Evolutionary conservation across 2,329 filamentous ascomycete genomes (phyloP).

Genomic region (Colletotrichum abscissum): DNA sequence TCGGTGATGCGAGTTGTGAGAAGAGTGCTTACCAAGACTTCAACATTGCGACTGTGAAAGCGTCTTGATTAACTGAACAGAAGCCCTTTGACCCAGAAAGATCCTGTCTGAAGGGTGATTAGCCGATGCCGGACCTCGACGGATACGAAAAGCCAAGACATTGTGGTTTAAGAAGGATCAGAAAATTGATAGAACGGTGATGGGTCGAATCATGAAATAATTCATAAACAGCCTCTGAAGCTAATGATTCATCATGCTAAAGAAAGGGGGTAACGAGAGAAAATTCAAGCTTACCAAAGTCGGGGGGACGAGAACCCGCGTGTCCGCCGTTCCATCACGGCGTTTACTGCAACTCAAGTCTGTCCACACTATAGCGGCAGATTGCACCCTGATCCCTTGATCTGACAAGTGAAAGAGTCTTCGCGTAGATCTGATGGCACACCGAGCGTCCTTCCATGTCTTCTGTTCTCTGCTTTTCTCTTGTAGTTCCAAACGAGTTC

Average conservation of each 20-base stretch:
- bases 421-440: too few relatives aligned
- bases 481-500: too few relatives aligned
- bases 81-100: too few relatives aligned
- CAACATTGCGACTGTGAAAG: too few relatives aligned
- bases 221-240: constrained; percentile 63
- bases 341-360: too few relatives aligned
- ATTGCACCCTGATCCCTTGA: too few relatives aligned
- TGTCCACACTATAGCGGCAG: too few relatives aligned
- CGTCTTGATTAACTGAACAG: too few relatives aligned
- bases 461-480: background rate
- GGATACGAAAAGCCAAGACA: background rate
- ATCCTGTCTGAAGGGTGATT: background rate
- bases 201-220: constrained; percentile 49
- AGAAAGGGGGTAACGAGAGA: background rate
- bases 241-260: constrained; percentile 50
- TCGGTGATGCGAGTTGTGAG: background rate
- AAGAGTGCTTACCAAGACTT: background rate
- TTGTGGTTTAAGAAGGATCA: background rate
- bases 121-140: background rate
- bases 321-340: too few relatives aligned
- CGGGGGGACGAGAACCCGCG: too few relatives aligned
- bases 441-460: too few relatives aligned
- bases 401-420: too few relatives aligned
- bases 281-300: background rate
- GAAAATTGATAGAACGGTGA: constrained; percentile 45